Base-by-base conservation (phyloP, 2,329 filamentous ascomycete genomes). In the Talaromyces marneffei region DNA sequence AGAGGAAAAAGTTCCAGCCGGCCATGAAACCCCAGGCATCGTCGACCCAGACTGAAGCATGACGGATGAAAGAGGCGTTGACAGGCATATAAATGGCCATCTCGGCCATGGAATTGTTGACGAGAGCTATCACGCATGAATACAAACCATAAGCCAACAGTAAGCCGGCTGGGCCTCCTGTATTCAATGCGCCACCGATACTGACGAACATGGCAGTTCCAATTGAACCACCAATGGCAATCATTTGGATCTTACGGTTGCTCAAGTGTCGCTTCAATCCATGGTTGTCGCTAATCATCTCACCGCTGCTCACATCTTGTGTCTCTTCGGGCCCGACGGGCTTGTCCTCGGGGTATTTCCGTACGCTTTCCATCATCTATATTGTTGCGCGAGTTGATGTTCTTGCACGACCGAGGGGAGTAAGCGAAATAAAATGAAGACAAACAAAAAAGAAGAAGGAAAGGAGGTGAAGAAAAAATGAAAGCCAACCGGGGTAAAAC, bases 11-110 rank as follows among this genome's bases (percentile, higher is more conserved):
- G 73, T 65, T 77, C 89, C 82, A 80, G 85, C 80, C 84, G 92
- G 27, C 89, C 90, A 88, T 84, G 72, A 94, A 94, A 60, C 90
- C 90, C 31, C 94, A 83, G 63, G 89, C 88, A 59, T 89, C 89
- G 68, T 94, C 89, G 69, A 87, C 88, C 78, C 91, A 94, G 53
- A 90, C 83, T 62, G 86, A 83, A 25, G 90, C 89, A 70, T 93
- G 93, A 69, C 89, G 89, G 63, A 89, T 89, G 75, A 94, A 95
- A 67, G 90, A 90, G 71, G 88, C 85, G 60, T 85, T 84, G 68
- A 92, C 81, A 57, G 90, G 90, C 40, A 94, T 75, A 88, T 89
- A 94, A 58, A 90, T 84, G 8, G 90, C 89, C 89, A 94, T 94
- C 74, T 93, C 90, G 64, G 90, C 90, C 5, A 94, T 62, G 56